Conservation (phyloP, 441 rosid genomes). For the Populus hybrid region DNA sequence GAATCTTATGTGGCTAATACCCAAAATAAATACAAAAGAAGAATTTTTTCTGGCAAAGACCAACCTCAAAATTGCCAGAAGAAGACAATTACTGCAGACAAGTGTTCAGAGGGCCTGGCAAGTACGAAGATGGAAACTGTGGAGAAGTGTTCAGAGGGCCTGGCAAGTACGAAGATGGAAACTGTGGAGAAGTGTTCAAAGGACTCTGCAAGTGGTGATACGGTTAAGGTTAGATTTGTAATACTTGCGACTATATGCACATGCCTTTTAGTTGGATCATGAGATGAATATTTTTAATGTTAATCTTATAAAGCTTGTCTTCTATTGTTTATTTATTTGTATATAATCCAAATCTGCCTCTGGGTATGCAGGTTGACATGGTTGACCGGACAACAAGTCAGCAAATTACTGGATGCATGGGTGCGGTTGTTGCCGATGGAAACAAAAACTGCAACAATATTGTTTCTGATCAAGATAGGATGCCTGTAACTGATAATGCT, state of each 20-base stretch:
- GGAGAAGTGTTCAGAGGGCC: slow-evolving; percentile 16
- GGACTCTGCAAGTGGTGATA: neutral
- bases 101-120: slow-evolving; percentile 11
- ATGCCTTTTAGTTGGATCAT: neutral
- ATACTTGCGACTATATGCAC: neutral
- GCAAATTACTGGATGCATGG: slow-evolving; percentile 20
- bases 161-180: neutral
- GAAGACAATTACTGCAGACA: slow-evolving; percentile 12
- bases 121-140: neutral
- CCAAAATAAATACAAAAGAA: slow-evolving; percentile 9
- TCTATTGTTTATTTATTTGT: neutral
- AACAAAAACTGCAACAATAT: slow-evolving; percentile 20
- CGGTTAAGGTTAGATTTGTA: slow-evolving; percentile 18
- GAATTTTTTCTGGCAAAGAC: slow-evolving; percentile 1
- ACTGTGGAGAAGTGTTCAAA: slow-evolving; percentile 12
- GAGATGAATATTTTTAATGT: neutral
- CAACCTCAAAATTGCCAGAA: slow-evolving; percentile 14
- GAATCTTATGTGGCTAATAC: neutral
- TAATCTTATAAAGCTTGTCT: neutral
- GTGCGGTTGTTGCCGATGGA: slow-evolving; percentile 25
- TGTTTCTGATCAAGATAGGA: slow-evolving; percentile 17
- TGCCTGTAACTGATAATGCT: slow-evolving; percentile 19
- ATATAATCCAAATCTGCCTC: neutral
- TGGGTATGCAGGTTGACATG: slow-evolving; percentile 27
- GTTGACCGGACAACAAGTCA: slow-evolving; percentile 15